Evolutionary conservation across 2,329 filamentous ascomycete genomes (phyloP).

Genomic region (Aspergillus glaucus): DNA sequence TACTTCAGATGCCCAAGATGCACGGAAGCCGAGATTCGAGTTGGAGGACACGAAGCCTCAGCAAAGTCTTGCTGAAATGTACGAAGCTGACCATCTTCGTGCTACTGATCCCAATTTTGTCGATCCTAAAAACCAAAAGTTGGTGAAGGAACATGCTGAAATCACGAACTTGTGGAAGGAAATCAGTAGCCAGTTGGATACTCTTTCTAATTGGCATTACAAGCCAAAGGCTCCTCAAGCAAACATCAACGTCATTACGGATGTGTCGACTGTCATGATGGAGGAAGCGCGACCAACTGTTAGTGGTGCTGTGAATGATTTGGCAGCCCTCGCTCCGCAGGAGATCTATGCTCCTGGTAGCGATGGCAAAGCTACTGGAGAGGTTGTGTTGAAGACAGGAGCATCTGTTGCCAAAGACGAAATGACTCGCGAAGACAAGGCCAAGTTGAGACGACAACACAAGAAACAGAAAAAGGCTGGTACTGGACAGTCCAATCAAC

Average conservation of each 20-base stretch:
- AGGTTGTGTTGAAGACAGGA: constrained; percentile 72
- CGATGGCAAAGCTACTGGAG: constrained; percentile 55
- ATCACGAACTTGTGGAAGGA: constrained; percentile 78
- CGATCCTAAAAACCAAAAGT: constrained; percentile 74
- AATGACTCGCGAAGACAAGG: constrained; percentile 80
- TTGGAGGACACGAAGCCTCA: constrained; percentile 83
- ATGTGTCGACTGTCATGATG: constrained; percentile 87
- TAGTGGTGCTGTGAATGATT: constrained; percentile 53
- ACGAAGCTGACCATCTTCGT: constrained; percentile 86
- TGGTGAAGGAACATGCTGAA: constrained; percentile 74
- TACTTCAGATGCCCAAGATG: constrained; percentile 55
- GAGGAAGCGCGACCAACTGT: constrained; percentile 89
- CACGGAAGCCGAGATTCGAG: constrained; percentile 67
- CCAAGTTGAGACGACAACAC: constrained; percentile 66
- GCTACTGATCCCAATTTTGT: constrained; percentile 72
- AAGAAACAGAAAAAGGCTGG: constrained; percentile 72
- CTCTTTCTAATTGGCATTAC: constrained; percentile 90
- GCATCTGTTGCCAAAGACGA: constrained; percentile 75
- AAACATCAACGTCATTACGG: constrained; percentile 78
- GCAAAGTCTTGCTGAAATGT: constrained; percentile 83
- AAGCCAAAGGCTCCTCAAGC: constrained; percentile 78
- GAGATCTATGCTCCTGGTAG: constrained; percentile 78
- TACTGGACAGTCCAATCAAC: constrained; percentile 42
- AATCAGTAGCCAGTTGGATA: constrained; percentile 72
- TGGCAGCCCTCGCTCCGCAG: constrained; percentile 79